A percentile compares a stretch with the other conserved stretches of the same genome.
These are phyloP conservation scores for Lipomyces mesembrius DNA, from an alignment of 805 yeast species.

Conservation along the genomic window DNA sequence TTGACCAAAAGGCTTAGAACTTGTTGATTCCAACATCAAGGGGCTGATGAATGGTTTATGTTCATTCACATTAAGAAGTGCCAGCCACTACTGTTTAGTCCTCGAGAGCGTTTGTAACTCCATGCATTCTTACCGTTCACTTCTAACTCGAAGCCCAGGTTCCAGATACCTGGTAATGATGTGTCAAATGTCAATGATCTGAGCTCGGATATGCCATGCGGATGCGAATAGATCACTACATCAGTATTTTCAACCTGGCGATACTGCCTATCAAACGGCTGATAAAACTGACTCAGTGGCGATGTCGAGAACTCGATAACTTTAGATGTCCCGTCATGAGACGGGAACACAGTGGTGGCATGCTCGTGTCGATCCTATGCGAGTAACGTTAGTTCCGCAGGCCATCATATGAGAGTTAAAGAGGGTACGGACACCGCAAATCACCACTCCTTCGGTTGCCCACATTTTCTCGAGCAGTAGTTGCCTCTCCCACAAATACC, in stretches of 20 bases:
- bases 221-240: background rate
- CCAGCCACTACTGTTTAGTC: background rate
- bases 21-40: too few relatives aligned
- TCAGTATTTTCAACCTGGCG: background rate
- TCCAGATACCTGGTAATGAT: background rate
- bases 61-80: background rate
- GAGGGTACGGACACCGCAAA: background rate
- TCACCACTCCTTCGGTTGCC: background rate
- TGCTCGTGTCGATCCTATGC: slow-evolving; percentile 1
- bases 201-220: background rate
- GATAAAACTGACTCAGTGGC: background rate
- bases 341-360: background rate
- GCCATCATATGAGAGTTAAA: background rate
- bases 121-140: background rate
- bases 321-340: background rate
- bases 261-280: background rate
- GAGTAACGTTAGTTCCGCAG: background rate
- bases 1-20: too few relatives aligned
- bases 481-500: background rate
- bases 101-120: background rate
- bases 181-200: background rate
- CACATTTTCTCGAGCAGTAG: slow-evolving; percentile 1
- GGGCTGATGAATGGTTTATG: background rate
- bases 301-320: background rate
- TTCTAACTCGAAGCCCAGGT: background rate